Evolutionary conservation across 2,329 filamentous ascomycete genomes (phyloP).

Genomic region (Sporothrix brasiliensis): DNA sequence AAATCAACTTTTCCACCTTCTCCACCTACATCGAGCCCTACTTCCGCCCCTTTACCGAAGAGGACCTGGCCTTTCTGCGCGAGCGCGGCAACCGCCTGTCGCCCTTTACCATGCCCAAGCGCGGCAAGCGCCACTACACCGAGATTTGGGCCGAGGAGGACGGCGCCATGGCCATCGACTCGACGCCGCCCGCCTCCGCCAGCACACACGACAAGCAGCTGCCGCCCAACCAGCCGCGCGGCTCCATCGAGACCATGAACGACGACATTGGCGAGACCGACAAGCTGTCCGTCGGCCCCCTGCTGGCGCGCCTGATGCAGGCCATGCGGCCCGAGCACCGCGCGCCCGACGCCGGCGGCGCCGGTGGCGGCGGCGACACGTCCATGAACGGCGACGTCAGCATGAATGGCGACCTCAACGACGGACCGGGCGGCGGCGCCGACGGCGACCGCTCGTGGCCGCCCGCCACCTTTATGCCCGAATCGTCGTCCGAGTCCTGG

Average conservation of each 20-base stretch:
- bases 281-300: conserved; percentile 81
- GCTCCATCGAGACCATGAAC: conserved; percentile 81
- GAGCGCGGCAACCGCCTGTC: conserved; percentile 83
- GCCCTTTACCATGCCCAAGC: conserved; percentile 83
- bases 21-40: conserved; percentile 90
- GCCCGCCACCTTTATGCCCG: conserved; percentile 77
- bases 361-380: conserved; percentile 57
- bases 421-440: conserved; percentile 48
- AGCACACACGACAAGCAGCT: conserved; percentile 64
- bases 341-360: conserved; percentile 47
- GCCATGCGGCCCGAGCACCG: conserved; percentile 77
- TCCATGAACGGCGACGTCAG: conserved; percentile 59
- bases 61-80: conserved; percentile 89
- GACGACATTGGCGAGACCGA: conserved; percentile 88
- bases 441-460: conserved; percentile 52
- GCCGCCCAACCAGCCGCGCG: conserved; percentile 78
- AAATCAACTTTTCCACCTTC: conserved; percentile 93
- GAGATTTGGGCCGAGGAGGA: conserved; percentile 96
- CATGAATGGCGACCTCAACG: conserved; percentile 57
- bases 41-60: conserved; percentile 85
- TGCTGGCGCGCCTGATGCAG: conserved; percentile 79
- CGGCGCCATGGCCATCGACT: conserved; percentile 73
- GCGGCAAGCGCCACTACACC: conserved; percentile 81
- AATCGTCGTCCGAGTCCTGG: conserved; percentile 74
- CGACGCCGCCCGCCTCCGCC: conserved; percentile 52